Evolutionary conservation across 1,139 yeast species (phyloP).

Genomic region (Hansenula sp.): DNA sequence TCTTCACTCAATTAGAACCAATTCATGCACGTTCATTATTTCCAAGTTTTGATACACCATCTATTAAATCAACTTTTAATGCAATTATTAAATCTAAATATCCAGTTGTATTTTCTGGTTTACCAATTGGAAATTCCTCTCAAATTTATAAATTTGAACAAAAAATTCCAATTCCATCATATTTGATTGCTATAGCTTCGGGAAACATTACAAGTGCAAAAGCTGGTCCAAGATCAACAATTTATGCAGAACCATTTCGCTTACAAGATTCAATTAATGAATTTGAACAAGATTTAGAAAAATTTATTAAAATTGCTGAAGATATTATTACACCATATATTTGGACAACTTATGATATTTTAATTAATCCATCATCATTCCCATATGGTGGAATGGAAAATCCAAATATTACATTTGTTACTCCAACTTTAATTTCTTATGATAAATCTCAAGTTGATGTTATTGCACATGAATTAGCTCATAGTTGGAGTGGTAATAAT

Average conservation of each 20-base stretch:
- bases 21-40: constrained; percentile 85
- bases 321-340: constrained; percentile 75
- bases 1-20: constrained; percentile 89
- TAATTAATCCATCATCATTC: constrained; percentile 77
- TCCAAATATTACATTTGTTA: constrained; percentile 86
- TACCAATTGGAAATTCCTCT: constrained; percentile 19
- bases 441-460: constrained; percentile 86
- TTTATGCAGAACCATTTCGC: constrained; percentile 72
- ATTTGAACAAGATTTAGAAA: constrained; percentile 76
- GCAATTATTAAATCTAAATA: constrained; percentile 60
- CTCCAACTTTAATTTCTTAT: constrained; percentile 84
- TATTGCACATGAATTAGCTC: constrained; percentile 89
- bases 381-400: constrained; percentile 98
- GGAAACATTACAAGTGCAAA: constrained; percentile 68
- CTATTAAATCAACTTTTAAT: constrained; percentile 64
- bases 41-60: constrained; percentile 91
- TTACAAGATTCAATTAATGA: constrained; percentile 71
- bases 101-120: constrained; percentile 71
- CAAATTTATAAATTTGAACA: constrained; percentile 53
- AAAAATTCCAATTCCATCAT: constrained; percentile 81
- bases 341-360: constrained; percentile 80
- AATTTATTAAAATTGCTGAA: constrained; percentile 78
- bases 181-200: constrained; percentile 78
- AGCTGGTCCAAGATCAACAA: constrained; percentile 85
- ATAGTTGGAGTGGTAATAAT: constrained; percentile 88